Evolutionary conservation across 768 basidiomycete genomes (phyloP).

Genomic region (Cystofilobasidium capitatum): DNA sequence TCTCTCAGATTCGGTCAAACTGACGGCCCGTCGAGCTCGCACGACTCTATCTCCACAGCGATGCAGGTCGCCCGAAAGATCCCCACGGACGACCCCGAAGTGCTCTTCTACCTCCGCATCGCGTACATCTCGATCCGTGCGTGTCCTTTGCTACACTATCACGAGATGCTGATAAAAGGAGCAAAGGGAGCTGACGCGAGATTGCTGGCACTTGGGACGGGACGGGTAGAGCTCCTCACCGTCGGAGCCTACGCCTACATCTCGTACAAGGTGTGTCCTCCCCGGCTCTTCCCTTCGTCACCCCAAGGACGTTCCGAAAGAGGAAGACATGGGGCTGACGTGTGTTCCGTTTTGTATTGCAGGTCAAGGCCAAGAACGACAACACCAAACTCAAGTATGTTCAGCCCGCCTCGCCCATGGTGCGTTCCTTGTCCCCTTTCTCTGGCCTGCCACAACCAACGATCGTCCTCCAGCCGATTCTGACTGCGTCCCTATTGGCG

Average conservation of each 20-base stretch:
- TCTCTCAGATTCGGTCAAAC: constrained; percentile 1
- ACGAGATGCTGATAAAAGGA: not conserved
- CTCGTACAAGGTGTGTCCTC: constrained; percentile 21
- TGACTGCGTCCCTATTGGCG: not conserved
- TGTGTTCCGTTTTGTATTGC: not conserved
- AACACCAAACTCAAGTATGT: constrained; percentile 92
- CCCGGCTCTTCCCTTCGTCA: not conserved
- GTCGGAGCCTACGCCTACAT: constrained; percentile 25
- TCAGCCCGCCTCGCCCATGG: constrained; percentile 39
- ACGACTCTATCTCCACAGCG: constrained; percentile 3
- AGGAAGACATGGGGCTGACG: not conserved
- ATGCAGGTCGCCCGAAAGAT: constrained; percentile 64
- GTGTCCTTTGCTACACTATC: constrained; percentile 32
- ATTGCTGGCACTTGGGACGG: too few relatives aligned
- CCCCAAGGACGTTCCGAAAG: not conserved
- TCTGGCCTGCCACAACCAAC: not conserved
- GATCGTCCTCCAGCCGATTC: not conserved
- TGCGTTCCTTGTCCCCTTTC: not conserved
- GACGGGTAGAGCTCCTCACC: constrained; percentile 13
- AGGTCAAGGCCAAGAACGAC: constrained; percentile 95
- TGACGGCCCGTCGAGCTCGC: not conserved
- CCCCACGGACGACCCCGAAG: constrained; percentile 76
- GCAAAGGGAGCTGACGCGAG: too few relatives aligned
- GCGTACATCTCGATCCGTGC: constrained; percentile 70
- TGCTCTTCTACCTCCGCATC: constrained; percentile 70